phyloP scores from a whole-genome alignment of 2,329 filamentous ascomycete genomes.

The Penicillium palitans region DNA sequence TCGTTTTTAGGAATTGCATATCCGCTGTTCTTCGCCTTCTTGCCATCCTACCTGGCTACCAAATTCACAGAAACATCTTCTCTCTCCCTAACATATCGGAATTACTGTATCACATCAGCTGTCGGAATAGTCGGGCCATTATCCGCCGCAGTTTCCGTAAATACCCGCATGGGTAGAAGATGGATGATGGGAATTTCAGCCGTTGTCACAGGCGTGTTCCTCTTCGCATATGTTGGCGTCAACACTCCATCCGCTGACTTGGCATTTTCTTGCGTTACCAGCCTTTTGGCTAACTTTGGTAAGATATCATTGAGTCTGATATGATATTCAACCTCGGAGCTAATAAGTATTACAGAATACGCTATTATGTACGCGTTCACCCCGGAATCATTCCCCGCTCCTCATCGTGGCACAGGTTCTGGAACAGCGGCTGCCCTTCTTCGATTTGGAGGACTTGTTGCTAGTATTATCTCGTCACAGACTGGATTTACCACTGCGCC shows the following conservation, averaged over 20 bases:
- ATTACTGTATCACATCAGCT: slow-evolving; percentile 36
- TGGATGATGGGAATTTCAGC: slow-evolving; percentile 51
- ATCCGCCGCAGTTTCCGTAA: slow-evolving; percentile 45
- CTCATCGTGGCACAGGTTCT: slow-evolving; percentile 28
- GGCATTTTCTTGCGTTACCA: slow-evolving; percentile 44
- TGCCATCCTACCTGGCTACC: slow-evolving; percentile 48
- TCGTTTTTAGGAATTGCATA: slow-evolving; percentile 44
- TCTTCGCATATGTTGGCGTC: slow-evolving; percentile 50
- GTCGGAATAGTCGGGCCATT: slow-evolving; percentile 45
- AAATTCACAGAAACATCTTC: slow-evolving; percentile 34
- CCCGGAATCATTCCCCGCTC: slow-evolving; percentile 31
- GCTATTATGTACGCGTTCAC: slow-evolving; percentile 34
- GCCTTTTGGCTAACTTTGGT: slow-evolving; percentile 46
- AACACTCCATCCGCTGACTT: slow-evolving; percentile 38
- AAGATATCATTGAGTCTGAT: background rate
- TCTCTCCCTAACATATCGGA: slow-evolving; percentile 25
- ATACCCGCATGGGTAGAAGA: slow-evolving; percentile 45
- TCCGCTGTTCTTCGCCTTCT: slow-evolving; percentile 51
- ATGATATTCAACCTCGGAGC: background rate
- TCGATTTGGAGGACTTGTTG: slow-evolving; percentile 39
- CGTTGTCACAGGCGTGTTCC: slow-evolving; percentile 48
- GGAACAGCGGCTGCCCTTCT: slow-evolving; percentile 38
- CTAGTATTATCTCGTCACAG: slow-evolving; percentile 48
- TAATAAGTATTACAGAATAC: slow-evolving; percentile 27
- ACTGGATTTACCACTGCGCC: slow-evolving; percentile 46